Conservation (phyloP, 2,329 filamentous ascomycete species). For the Neoarthrinium moseri region DNA sequence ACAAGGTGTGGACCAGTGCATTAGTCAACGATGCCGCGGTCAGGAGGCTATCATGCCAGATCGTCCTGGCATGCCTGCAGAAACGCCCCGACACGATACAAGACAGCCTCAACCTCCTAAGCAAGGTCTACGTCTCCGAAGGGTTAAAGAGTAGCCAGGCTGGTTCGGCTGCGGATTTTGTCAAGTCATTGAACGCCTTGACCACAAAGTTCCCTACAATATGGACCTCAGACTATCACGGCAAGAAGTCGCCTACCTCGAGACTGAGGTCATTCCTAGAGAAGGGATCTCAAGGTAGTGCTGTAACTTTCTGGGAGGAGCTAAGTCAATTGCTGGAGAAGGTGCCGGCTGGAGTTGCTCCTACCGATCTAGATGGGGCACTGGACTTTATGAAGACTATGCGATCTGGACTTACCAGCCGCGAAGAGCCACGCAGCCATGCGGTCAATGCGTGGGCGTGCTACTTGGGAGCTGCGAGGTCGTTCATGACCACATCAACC, state of each 20-base stretch:
- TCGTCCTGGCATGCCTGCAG: constrained; percentile 49
- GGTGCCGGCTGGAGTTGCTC: constrained; percentile 53
- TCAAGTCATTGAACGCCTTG: constrained; percentile 64
- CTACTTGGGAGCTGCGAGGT: constrained; percentile 65
- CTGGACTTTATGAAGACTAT: constrained; percentile 65
- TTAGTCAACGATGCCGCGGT: constrained; percentile 59
- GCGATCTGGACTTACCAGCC: constrained; percentile 67
- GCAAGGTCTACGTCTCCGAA: constrained; percentile 66
- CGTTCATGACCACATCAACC: constrained; percentile 47
- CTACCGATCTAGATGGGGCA: constrained; percentile 51
- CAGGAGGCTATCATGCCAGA: constrained; percentile 49
- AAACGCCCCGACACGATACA: constrained; percentile 45
- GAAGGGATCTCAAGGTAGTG: constrained; percentile 79
- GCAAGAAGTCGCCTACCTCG: constrained; percentile 52
- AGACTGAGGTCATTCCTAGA: constrained; percentile 72
- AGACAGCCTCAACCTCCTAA: constrained; percentile 48
- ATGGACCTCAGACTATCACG: constrained; percentile 64
- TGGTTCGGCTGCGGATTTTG: constrained; percentile 71
- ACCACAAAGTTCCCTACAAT: constrained; percentile 65
- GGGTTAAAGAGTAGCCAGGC: constrained; percentile 71
- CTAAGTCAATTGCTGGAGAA: constrained; percentile 62
- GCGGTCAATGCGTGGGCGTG: constrained; percentile 69
- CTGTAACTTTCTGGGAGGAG: constrained; percentile 70
- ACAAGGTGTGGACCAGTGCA: constrained; percentile 65
- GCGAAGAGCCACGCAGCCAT: constrained; percentile 73